Evolutionary conservation across 169 alveolate species (phyloP).

Genomic region (Pseudocohnilembus persalinus): DNA sequence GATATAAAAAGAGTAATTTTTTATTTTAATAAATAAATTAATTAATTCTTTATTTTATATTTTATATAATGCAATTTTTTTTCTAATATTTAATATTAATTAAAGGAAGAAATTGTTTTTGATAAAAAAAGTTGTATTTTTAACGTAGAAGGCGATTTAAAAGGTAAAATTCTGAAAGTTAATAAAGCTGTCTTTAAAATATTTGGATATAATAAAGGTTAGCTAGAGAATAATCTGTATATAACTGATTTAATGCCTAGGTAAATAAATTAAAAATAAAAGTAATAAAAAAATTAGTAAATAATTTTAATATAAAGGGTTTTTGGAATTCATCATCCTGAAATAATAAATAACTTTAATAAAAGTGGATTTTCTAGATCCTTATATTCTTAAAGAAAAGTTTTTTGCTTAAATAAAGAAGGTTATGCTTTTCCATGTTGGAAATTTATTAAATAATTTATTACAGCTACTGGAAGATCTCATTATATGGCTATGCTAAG

Average conservation of each 20-base stretch:
- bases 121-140: slow-evolving; percentile 44
- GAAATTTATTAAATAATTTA: slow-evolving; percentile 42
- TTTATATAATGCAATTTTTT: no score
- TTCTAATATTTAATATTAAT: no score
- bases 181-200: slow-evolving; percentile 32
- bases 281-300: neutral
- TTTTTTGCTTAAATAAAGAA: slow-evolving; percentile 35
- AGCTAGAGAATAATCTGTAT: slow-evolving; percentile 4
- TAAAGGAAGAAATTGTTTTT: slow-evolving; percentile 25
- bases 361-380: slow-evolving; percentile 19
- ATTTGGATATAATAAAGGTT: slow-evolving; percentile 29
- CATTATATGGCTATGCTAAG: slow-evolving; percentile 21
- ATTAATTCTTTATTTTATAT: neutral
- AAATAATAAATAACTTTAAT: slow-evolving; percentile 8
- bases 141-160: slow-evolving; percentile 28
- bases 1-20: slow-evolving; percentile 22
- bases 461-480: slow-evolving; percentile 22
- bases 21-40: no score
- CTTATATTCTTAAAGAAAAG: slow-evolving; percentile 42
- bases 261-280: no score
- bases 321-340: neutral
- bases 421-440: slow-evolving; percentile 39
- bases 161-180: slow-evolving; percentile 30
- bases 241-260: slow-evolving; percentile 37
- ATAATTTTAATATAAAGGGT: slow-evolving; percentile 30